Conservation (phyloP, 441 rosid species). For the Euphorbia schlechtendalii region DNA sequence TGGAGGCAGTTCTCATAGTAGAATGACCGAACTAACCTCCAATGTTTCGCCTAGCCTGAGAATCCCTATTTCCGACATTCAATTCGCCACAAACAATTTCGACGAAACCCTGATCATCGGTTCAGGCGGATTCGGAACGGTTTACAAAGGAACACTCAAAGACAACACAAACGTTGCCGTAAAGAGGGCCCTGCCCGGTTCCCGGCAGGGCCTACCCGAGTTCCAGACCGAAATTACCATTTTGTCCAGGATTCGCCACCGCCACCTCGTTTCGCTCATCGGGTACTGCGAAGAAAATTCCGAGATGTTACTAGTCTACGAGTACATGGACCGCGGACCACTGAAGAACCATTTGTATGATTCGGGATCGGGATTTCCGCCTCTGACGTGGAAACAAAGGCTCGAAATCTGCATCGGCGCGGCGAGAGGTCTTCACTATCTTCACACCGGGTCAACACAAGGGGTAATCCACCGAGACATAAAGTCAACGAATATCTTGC, state of each 20-base stretch:
- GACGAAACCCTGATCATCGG: constrained; percentile 59
- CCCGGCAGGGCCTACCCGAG: constrained; percentile 89
- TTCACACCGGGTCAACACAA: constrained; percentile 84
- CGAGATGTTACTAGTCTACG: constrained; percentile 84
- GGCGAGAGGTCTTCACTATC: constrained; percentile 88
- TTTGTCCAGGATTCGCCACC: constrained; percentile 74
- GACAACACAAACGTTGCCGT: constrained; percentile 75
- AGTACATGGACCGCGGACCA: constrained; percentile 87
- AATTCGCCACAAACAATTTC: constrained; percentile 63
- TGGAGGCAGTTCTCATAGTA: constrained; percentile 60
- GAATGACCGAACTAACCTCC: constrained; percentile 56
- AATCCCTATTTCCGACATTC: constrained; percentile 65
- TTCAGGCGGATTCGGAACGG: constrained; percentile 90
- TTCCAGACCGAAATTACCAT: constrained; percentile 76
- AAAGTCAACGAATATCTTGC: constrained; percentile 77
- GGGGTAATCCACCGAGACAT: constrained; percentile 94
- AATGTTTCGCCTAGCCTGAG: constrained; percentile 48
- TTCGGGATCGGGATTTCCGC: constrained; percentile 35
- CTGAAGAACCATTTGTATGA: constrained; percentile 71
- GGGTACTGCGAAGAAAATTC: constrained; percentile 90
- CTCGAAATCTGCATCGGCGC: constrained; percentile 84
- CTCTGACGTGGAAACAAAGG: constrained; percentile 78
- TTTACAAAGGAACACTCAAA: constrained; percentile 64
- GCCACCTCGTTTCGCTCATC: constrained; percentile 80
- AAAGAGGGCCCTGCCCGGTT: constrained; percentile 76